Evolutionary conservation across 1,139 yeast genomes (phyloP).

Genomic region (Saccharomyces hybrid): DNA sequence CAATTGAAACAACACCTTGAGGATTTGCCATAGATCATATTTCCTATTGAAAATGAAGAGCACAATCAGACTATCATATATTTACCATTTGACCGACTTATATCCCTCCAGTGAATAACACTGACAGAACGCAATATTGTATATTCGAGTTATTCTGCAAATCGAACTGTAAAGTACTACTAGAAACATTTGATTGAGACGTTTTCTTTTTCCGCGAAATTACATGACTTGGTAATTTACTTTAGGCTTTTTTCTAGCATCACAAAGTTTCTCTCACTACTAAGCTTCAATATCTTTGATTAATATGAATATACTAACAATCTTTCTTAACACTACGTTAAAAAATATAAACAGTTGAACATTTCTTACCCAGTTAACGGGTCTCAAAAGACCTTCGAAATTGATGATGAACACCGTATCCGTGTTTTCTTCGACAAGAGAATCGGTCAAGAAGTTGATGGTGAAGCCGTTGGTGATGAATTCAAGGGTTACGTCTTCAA

Average conservation of each 20-base stretch:
- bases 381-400: conserved; percentile 95
- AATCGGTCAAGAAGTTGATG: conserved; percentile 99
- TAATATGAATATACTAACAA: conserved; percentile 10
- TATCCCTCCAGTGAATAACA: not conserved
- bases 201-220: not conserved
- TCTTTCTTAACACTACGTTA: conserved; percentile 3
- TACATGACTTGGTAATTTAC: not conserved
- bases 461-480: conserved; percentile 96
- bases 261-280: not conserved
- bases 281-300: not conserved
- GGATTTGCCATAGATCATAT: not conserved
- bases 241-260: not conserved
- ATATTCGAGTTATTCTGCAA: not conserved
- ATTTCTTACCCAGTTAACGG: conserved; percentile 99
- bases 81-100: not conserved
- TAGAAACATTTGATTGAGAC: not conserved
- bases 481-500: conserved; percentile 98
- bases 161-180: not conserved
- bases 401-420: conserved; percentile 98
- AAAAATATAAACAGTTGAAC: conserved; percentile 59
- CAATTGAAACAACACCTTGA: not conserved
- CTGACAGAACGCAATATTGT: not conserved
- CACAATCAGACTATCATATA: not conserved
- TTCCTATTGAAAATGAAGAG: not conserved
- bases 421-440: conserved; percentile 99